Evolutionary conservation across 2,329 filamentous ascomycete genomes (phyloP), one percentile per base, ranked within the genome.

Genomic region (Penicillium paneum): DNA sequence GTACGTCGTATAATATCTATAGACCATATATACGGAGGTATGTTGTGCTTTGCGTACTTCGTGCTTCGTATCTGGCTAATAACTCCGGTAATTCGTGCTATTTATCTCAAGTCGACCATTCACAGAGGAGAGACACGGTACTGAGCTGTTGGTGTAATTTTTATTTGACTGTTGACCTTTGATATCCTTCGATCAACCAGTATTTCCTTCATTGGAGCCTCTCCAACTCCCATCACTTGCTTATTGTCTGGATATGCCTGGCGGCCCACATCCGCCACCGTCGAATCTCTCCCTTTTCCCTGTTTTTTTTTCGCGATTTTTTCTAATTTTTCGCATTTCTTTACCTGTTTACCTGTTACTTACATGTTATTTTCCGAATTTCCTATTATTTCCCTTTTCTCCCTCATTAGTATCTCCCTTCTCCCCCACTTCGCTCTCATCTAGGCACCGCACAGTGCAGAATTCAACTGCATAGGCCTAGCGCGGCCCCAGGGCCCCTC

Each of bases 171-270:
- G 6, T 38, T 8, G 17, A 17, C 19, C 12, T 35, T n/a, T 15
- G 8, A 24, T 4, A 24, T 40, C 5, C 12, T 26, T 11, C 11
- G 24, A 40, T 15, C 38, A 10, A n/a, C 8, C 0, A n/a, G 15
- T 24, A 15, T 40, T n/a, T 11, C 0, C 5, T 6, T 15, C 5
- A 8, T 7, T 40, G 12, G 38, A 26, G 13, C 13, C 21, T 40
- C 36, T 24, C 12, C 12, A n/a, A 28, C 17, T 44, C 28, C 29
- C 13, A 11, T 29, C 8, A n/a, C n/a, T n/a, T 44, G 21, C 29
- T 36, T 47, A 36, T 26, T 26, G 10, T 19, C 5, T 17, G 7
- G 28, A 56, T 54, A 58, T 60, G 54, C 57, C 59, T 45, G 3
- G 3, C 13, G 44, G 44, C 44, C 44, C 32, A 47, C 44, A 47